Evolutionary conservation across 768 basidiomycete genomes (phyloP), one percentile per base, ranked within the genome.

Genomic region (Amanita pseudoporphyria): DNA sequence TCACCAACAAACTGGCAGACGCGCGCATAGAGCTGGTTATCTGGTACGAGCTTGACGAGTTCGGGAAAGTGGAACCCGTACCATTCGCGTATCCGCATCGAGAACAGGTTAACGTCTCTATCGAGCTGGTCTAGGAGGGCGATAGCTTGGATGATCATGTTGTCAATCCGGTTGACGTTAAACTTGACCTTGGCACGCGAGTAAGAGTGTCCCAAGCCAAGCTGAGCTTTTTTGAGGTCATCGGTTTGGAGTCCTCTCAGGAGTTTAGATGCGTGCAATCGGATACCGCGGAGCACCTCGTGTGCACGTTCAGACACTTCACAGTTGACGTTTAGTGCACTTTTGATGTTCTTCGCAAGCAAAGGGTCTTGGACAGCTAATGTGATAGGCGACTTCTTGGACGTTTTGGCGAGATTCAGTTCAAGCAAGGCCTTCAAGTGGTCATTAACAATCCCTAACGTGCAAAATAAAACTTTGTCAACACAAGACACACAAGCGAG

Each of bases 131-230:
- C 95, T 59, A 96, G 87, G 51, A 97, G 83, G 4, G 94, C 89
- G 63, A 98, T 97, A 52, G 95, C 95, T 69, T 97, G 95, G 58
- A 98, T 98, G 69, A 98, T 97, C 95, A 98, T 98, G 76, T 98
- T 96, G 70, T 96, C 93, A 50, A 89, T 80, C 46, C 90, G 78
- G 74, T 94, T 94, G 48, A 93, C 90, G 67, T 93, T 94, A 78
- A 92, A 97, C 71, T 98, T 98, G 54, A 97, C 85, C 65, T 97
- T 98, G 35, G 94, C 87, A 55, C 95, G 84, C 19, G 93, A 96
- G 72, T 95, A 97, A 3, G 93, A 91, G 75, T 98, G 95, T 24
- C 95, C 95, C 43, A 98, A 77, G 61, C 95, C 95, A 57, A 98
- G 87, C 61, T 98, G 95, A 14, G 95, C 90, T 61, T 94, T 89